Evolutionary conservation across 306 rosid species (phyloP).

Genomic region (Elaeagnus macrophylla): DNA sequence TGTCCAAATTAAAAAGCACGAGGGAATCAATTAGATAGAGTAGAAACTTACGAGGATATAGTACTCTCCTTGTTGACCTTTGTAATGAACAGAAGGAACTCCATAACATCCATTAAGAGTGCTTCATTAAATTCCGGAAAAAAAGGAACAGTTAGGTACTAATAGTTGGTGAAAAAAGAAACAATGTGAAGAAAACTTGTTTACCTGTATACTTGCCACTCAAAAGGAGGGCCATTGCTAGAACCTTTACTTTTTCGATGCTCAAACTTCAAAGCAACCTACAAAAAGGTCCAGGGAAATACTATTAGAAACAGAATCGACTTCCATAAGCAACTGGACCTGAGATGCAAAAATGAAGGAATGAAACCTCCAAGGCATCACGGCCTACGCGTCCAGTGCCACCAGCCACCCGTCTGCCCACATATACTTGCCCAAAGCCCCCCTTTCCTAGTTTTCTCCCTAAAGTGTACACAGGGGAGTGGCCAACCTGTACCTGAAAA

Average conservation of each 20-base stretch:
- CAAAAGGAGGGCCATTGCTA: conserved; percentile 30
- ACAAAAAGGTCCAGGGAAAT: conserved; percentile 4
- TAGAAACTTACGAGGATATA: conserved; percentile 29
- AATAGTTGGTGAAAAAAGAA: neutral
- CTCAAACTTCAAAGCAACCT: conserved; percentile 37
- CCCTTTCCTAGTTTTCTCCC: conserved; percentile 32
- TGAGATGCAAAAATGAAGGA: conserved; percentile 1
- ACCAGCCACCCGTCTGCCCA: conserved; percentile 29
- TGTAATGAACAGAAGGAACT: conserved; percentile 31
- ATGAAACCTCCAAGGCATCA: conserved; percentile 26
- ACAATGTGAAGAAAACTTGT: neutral
- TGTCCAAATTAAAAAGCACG: neutral
- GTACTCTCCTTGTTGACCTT: conserved; percentile 34
- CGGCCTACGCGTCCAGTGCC: conserved; percentile 20
- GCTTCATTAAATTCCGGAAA: conserved; percentile 10
- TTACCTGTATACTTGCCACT: conserved; percentile 39
- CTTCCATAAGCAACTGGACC: neutral
- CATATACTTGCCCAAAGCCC: conserved; percentile 32
- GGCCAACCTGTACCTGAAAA: conserved; percentile 27
- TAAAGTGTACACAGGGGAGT: conserved; percentile 27
- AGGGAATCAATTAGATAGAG: neutral
- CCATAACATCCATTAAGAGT: conserved; percentile 33
- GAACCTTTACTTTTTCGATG: conserved; percentile 30
- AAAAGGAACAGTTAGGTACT: conserved; percentile 18
- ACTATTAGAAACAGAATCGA: conserved; percentile 3